Evolutionary conservation across 306 rosid genomes (phyloP).

Genomic region (Alnus rubra): DNA sequence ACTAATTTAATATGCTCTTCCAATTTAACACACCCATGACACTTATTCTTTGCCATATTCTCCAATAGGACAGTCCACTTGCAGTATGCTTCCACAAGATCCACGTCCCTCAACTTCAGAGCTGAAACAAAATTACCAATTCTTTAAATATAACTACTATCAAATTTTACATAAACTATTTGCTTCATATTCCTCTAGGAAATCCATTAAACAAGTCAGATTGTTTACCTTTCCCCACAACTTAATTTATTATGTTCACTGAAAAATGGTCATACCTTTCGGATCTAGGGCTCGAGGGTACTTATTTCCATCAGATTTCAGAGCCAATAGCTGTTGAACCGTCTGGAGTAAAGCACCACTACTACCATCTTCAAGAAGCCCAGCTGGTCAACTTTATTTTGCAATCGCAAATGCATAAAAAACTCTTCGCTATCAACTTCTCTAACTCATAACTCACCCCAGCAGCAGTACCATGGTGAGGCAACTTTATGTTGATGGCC

Average conservation of each 20-base stretch:
- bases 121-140: slow-evolving; percentile 44
- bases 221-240: slow-evolving; percentile 7
- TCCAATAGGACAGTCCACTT: slow-evolving; percentile 67
- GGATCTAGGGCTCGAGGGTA: slow-evolving; percentile 92
- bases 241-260: slow-evolving; percentile 10
- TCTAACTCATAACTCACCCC: slow-evolving; percentile 83
- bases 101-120: slow-evolving; percentile 64
- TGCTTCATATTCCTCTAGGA: neutral
- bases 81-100: slow-evolving; percentile 58
- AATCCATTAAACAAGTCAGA: neutral
- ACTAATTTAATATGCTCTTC: slow-evolving; percentile 78
- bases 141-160: neutral
- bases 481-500: slow-evolving; percentile 65
- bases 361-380: slow-evolving; percentile 81
- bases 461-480: slow-evolving; percentile 69
- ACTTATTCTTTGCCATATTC: slow-evolving; percentile 72
- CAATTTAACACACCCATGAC: slow-evolving; percentile 92
- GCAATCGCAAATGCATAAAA: slow-evolving; percentile 54
- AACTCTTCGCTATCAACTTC: slow-evolving; percentile 64
- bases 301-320: slow-evolving; percentile 67
- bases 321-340: slow-evolving; percentile 68
- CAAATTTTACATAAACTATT: neutral
- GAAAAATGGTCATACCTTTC: slow-evolving; percentile 49
- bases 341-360: slow-evolving; percentile 71
- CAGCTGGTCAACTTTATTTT: slow-evolving; percentile 59